These are phyloP conservation scores for Opeltia flavorubescens DNA, from an alignment of 495 filamentous ascomycete genomes.

Conservation along the genomic window DNA sequence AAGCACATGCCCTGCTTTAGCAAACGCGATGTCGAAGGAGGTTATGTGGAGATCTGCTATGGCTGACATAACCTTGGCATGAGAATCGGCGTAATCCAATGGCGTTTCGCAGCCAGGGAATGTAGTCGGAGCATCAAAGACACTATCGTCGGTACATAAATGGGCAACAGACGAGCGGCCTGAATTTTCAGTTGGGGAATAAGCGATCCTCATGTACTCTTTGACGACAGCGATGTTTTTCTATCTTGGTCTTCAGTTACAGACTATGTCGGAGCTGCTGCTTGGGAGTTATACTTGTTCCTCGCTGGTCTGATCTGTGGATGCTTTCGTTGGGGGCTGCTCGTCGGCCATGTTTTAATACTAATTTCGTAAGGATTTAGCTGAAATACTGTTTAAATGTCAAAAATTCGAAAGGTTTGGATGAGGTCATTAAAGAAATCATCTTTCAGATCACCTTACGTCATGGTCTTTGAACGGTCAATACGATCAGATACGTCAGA, in stretches of 20 bases:
- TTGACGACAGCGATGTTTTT: slow-evolving; percentile 23
- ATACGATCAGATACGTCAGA: too few species aligned
- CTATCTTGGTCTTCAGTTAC: slow-evolving; percentile 2
- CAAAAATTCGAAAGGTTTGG: too few species aligned
- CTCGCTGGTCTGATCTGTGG: slow-evolving; percentile 9
- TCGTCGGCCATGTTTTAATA: slow-evolving; percentile 4
- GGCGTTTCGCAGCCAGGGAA: slow-evolving; percentile 21
- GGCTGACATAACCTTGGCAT: slow-evolving; percentile 20
- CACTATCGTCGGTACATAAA: neutral
- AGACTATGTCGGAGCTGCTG: neutral
- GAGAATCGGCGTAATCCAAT: slow-evolving; percentile 23
- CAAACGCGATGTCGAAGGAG: slow-evolving; percentile 19
- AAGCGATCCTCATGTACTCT: slow-evolving; percentile 23
- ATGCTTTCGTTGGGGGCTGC: slow-evolving; percentile 11
- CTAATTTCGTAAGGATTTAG: too few species aligned
- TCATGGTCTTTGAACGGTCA: too few species aligned
- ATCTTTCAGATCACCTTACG: too few species aligned
- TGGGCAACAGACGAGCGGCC: slow-evolving; percentile 18
- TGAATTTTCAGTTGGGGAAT: slow-evolving; percentile 19
- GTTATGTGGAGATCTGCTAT: slow-evolving; percentile 21
- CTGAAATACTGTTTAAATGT: too few species aligned
- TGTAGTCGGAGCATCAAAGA: slow-evolving; percentile 17
- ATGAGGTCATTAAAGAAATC: too few species aligned
- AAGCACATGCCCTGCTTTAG: slow-evolving; percentile 19
- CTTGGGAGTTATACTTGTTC: slow-evolving; percentile 7